These are phyloP conservation scores for Fusarium acutatum DNA, from an alignment of 2,329 filamentous ascomycete species.

Conservation along the genomic window DNA sequence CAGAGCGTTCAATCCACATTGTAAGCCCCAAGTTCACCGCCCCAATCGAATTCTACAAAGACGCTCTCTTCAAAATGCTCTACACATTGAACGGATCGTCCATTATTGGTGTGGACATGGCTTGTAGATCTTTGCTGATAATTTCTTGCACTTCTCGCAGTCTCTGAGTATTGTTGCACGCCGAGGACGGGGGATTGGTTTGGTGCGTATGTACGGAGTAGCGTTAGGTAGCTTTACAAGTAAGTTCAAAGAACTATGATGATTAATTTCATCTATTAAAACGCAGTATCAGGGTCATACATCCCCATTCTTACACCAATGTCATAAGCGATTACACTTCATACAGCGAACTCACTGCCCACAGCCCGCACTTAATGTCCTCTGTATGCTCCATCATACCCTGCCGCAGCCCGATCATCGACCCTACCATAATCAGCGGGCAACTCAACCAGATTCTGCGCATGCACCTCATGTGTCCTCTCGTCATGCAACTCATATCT, in stretches of 20 bases:
- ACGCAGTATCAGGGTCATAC: rapidly evolving
- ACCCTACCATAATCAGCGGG: neutral
- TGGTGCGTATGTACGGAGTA: too few species aligned
- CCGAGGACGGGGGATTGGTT: too few species aligned
- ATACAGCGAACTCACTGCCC: neutral
- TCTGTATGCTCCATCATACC: neutral
- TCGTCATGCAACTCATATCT: neutral
- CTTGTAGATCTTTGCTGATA: too few species aligned
- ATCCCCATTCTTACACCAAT: rapidly evolving
- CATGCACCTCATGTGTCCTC: neutral
- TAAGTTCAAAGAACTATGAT: neutral
- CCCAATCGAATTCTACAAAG: rapidly evolving
- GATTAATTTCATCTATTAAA: neutral
- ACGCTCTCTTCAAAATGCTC: neutral
- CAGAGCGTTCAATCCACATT: too few species aligned
- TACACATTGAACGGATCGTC: rapidly evolving
- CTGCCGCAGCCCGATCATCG: neutral
- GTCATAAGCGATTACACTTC: rapidly evolving
- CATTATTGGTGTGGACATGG: neutral
- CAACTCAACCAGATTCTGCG: neutral
- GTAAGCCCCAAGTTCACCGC: rapidly evolving
- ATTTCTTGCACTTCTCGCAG: too few species aligned
- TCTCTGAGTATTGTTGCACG: rapidly evolving
- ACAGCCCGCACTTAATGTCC: neutral
- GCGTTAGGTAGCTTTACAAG: too few species aligned